phyloP scores from a whole-genome alignment of 495 filamentous ascomycete species.

The Bombardia bombarda region DNA sequence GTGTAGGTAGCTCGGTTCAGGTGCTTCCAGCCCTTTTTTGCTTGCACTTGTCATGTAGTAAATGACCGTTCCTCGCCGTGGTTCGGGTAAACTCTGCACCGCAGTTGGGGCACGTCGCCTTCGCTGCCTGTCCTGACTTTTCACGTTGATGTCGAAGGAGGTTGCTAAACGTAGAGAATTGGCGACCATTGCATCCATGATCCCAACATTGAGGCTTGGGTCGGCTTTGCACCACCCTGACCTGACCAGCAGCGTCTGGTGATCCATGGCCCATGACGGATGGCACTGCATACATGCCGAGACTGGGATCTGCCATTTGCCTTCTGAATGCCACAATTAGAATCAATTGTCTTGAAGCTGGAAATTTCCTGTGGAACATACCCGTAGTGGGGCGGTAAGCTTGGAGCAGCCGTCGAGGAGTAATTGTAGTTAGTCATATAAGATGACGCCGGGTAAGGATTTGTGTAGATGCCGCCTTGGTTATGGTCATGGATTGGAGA shows the following conservation, averaged over 20 bases:
- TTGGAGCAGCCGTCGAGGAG: constrained; percentile 26
- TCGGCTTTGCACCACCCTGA: constrained; percentile 63
- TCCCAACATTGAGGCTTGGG: constrained; percentile 94
- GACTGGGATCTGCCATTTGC: constrained; percentile 27
- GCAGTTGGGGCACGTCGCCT: constrained; percentile 79
- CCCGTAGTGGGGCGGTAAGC: constrained; percentile 38
- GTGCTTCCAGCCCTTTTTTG: constrained; percentile 40
- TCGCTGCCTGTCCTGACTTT: constrained; percentile 80
- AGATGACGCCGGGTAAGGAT: constrained; percentile 18
- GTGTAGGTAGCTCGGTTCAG: too few species aligned
- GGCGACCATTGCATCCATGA: constrained; percentile 86
- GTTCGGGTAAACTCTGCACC: constrained; percentile 88
- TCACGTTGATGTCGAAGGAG: constrained; percentile 87
- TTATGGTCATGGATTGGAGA: constrained; percentile 34
- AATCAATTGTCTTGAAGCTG: not conserved
- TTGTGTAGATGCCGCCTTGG: constrained; percentile 27
- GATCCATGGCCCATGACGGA: constrained; percentile 19
- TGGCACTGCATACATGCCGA: constrained; percentile 36
- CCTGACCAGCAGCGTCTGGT: constrained; percentile 37
- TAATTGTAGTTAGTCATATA: constrained; percentile 33
- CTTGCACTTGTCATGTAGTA: constrained; percentile 88
- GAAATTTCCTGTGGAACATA: too few species aligned
- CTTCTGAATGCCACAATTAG: constrained; percentile 13
- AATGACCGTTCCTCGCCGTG: constrained; percentile 82
- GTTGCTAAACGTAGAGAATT: constrained; percentile 95